Evolutionary conservation across 768 basidiomycete species (phyloP).

Genomic region (Asterophora parasitica): DNA sequence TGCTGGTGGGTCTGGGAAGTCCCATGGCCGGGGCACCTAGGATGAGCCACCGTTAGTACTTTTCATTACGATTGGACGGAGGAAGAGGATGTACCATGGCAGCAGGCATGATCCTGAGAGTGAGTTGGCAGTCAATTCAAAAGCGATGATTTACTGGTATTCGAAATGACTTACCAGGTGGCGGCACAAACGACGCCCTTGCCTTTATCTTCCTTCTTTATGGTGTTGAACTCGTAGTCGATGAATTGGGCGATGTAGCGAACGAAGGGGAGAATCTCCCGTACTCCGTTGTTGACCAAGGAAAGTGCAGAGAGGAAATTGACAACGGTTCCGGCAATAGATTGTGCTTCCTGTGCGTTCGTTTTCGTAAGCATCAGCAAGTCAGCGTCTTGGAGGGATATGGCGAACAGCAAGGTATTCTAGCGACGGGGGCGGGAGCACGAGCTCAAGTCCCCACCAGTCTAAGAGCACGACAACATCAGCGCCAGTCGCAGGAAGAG

Average conservation of each 20-base stretch:
- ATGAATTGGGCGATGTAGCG: conserved; percentile 79
- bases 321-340: conserved; percentile 58
- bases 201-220: conserved; percentile 61
- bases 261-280: conserved; percentile 80
- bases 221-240: conserved; percentile 67
- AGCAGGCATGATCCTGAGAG: conserved; percentile 68
- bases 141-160: not conserved
- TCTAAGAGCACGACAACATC: conserved; percentile 36
- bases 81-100: conserved; percentile 44
- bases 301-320: conserved; percentile 74
- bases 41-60: not conserved
- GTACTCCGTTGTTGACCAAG: conserved; percentile 65
- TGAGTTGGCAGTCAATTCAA: not conserved
- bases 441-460: conserved; percentile 88
- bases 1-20: conserved; percentile 47
- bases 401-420: conserved; percentile 44
- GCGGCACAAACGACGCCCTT: conserved; percentile 83
- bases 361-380: not conserved
- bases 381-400: not conserved
- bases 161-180: conserved; percentile 57
- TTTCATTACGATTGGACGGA: not conserved
- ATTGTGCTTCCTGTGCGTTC: conserved; percentile 45
- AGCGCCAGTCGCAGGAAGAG: too few species aligned
- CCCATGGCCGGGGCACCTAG: conserved; percentile 73
- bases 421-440: conserved; percentile 69